Base-by-base conservation (phyloP, 305 asterid genomes). In the Fraxinus albicans region DNA sequence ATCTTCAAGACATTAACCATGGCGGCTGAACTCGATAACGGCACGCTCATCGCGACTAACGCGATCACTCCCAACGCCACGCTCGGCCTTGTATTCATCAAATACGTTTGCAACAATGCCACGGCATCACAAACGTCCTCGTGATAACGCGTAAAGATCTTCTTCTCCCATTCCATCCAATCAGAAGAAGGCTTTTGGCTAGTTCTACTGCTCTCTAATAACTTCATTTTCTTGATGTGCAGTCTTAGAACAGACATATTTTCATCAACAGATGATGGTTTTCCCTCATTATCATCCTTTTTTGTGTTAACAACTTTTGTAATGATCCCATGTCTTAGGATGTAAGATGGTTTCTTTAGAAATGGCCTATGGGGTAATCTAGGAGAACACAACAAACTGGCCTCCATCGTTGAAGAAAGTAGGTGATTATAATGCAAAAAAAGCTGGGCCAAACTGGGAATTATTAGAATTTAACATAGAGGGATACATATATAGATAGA, bases 161-260 rank as follows among this genome's bases (percentile, higher is more conserved):
- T 67, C 74, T 67, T 67, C 36, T 67, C 74, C 74, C 74, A 67
- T 67, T 67, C 74, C 74, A 27, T 67, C 74, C 74, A 67, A 25
- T 67, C 74, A 12, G 74, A 67, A 67, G 74, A 29, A 29, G 74
- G 36, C 35, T 23, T 3, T 25, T 27, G 74, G 36, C 19, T 67
- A 27, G 3, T 27, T 27, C 36, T 67, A 10, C 17, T 19, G 31
- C 34, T 67, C 74, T 67, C 74, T 25, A 67, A 27, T 36, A 67
- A 8, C 74, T 67, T 67, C 36, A 67, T 67, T 27, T 67, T 67
- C 74, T 67, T 67, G 74, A 67, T 67, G 6, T 67, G 19, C 34
- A 67, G 23, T 27, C 74, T 67, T 67, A 67, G 74, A 67, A 67
- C 74, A 25, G 74, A 4, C 36, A 67, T 67, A 27, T 67, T 67